A percentile compares a stretch with the other conserved stretches of the same genome.
Conservation (phyloP, 2,329 filamentous ascomycete genomes). For the Herpotrichia juniperi region DNA sequence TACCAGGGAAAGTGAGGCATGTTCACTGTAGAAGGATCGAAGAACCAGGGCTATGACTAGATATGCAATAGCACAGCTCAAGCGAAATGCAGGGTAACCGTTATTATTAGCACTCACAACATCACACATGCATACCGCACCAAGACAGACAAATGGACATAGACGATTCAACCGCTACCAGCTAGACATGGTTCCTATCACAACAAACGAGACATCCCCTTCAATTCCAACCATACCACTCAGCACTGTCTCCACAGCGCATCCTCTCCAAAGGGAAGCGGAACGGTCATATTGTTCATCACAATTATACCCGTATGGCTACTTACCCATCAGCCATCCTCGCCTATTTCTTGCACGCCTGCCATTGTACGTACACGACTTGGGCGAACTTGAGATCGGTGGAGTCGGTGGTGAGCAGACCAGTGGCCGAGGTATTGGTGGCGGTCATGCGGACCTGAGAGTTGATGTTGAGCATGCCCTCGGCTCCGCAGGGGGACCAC, state of each 20-base stretch:
- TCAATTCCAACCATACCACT: neutral
- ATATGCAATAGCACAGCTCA: neutral
- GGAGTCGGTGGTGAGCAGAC: constrained; percentile 56
- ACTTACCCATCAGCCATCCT: constrained; percentile 13
- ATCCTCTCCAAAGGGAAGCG: neutral
- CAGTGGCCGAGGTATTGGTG: constrained; percentile 37
- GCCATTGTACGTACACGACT: constrained; percentile 53
- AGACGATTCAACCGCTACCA: neutral
- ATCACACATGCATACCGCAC: neutral
- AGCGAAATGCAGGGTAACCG: neutral
- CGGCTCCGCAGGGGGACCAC: constrained; percentile 59
- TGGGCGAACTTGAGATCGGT: constrained; percentile 56
- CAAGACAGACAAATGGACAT: neutral
- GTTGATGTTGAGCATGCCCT: constrained; percentile 61
- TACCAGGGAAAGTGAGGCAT: too few relatives aligned
- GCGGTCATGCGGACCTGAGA: constrained; percentile 53
- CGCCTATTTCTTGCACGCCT: constrained; percentile 43
- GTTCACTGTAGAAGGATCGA: neutral
- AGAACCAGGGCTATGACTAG: neutral
- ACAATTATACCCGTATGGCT: constrained; percentile 1
- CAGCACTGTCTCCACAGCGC: neutral
- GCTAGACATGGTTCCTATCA: neutral
- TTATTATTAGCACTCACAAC: neutral
- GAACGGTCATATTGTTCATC: constrained; percentile 4
- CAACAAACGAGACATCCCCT: neutral